Base-by-base conservation (phyloP, 257 asterid species). In the Solanum etuberosum region DNA sequence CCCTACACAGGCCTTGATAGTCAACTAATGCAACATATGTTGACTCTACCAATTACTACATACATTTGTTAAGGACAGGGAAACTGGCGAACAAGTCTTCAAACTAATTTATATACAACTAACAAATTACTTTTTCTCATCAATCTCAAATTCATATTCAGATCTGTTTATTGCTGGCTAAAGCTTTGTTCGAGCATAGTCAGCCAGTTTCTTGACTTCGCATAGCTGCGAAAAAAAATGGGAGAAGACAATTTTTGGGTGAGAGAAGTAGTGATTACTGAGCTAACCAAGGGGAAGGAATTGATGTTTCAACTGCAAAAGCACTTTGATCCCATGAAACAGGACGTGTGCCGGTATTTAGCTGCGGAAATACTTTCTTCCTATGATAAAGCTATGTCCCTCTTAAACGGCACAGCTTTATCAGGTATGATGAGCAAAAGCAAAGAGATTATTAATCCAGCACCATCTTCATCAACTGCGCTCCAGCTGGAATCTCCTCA, bases 301-400 rank as follows among this genome's bases (percentile, higher is more conserved):
- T 85, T 91, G 46, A 86, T 89, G 48, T 88, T 48, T 3, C 85
- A 84, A 90, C 91, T 92, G 70, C 84, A 88, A 65, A 88, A 74
- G 34, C 88, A 88, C 59, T 87, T 91, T 34, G 51, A 65, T 68
- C 78, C 87, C n/a, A 10, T 65, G 72, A 51, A 65, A 59, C 83
- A 38, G 20, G 40, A 81, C 9, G 68, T 83, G 1, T 88, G 85
- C 88, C 85, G 34, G 25, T 42, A 67, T 72, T 86, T 91, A 48
- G 10, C 90, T 48, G 85, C 72, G 25, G 85, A 89, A n/a, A 84
- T 92, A 21, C 87, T 92, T 57, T 89, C 89, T 71, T 89, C 88
- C 8, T 92, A 91, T 61, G 91, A 92, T 59, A 91, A 89, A 86
- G 93, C 92, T 59, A 27, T 92, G 48, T 80, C 86, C 7, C 67